Evolutionary conservation across 208 protist genomes (phyloP).

Genomic region (Trypanosoma theileri): DNA sequence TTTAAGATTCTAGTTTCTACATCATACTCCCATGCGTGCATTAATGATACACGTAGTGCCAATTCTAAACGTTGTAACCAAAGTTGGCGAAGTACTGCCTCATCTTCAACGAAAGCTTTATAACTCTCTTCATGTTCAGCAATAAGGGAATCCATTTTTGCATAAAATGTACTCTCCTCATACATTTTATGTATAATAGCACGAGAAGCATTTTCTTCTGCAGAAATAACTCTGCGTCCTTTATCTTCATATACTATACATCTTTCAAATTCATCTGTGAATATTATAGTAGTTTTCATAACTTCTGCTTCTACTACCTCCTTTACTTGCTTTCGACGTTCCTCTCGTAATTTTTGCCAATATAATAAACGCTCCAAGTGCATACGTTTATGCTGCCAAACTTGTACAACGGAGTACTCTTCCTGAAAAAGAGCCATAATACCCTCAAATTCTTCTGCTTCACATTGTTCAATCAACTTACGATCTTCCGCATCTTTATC

Average conservation of each 20-base stretch:
- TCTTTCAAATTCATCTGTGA: background rate
- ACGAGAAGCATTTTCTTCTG: conserved; percentile 15
- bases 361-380: conserved; percentile 79
- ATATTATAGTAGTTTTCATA: background rate
- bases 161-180: background rate
- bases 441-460: conserved; percentile 37
- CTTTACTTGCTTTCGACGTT: conserved; percentile 34
- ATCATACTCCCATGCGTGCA: conserved; percentile 20
- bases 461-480: conserved; percentile 33
- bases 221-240: background rate
- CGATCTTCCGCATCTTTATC: conserved; percentile 47
- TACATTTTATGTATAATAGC: conserved; percentile 1
- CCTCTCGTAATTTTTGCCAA: conserved; percentile 62
- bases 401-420: conserved; percentile 43
- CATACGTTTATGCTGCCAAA: conserved; percentile 67
- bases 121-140: conserved; percentile 21
- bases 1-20: conserved; percentile 7
- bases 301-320: conserved; percentile 4
- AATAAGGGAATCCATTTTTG: background rate
- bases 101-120: conserved; percentile 29
- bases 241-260: conserved; percentile 12
- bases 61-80: conserved; percentile 37
- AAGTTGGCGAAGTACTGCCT: conserved; percentile 21
- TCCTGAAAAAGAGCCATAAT: conserved; percentile 38
- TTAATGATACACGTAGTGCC: conserved; percentile 21